These are phyloP conservation scores for Talaromyces sp. DNA, from an alignment of 2,329 filamentous ascomycete species.

Conservation along the genomic window DNA sequence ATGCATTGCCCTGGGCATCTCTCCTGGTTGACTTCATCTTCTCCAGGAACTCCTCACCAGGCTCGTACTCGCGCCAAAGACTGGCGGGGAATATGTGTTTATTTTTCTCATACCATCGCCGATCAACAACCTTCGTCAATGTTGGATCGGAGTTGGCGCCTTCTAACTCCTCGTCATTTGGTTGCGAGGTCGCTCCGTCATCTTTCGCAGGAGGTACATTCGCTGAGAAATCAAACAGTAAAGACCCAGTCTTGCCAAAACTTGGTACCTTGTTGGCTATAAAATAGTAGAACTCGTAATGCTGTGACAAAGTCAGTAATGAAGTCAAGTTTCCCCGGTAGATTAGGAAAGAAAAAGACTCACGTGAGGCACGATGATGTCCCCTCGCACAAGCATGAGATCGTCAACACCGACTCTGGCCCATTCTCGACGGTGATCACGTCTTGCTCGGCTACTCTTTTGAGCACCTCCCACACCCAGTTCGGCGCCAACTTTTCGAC, in stretches of 20 bases:
- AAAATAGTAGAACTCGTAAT: constrained; percentile 97
- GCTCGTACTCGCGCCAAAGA: constrained; percentile 91
- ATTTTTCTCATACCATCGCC: constrained; percentile 93
- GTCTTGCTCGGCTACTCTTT: constrained; percentile 43
- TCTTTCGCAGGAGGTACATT: constrained; percentile 30
- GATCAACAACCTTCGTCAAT: constrained; percentile 88
- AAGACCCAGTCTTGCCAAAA: constrained; percentile 65
- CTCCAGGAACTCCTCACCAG: constrained; percentile 67
- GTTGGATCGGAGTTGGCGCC: constrained; percentile 72
- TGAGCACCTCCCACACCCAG: constrained; percentile 63
- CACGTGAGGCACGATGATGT: constrained; percentile 91
- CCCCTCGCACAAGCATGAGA: constrained; percentile 83
- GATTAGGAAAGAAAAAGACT: constrained; percentile 29
- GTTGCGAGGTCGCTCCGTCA: constrained; percentile 41
- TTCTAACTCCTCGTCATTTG: constrained; percentile 57
- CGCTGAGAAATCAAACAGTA: constrained; percentile 71
- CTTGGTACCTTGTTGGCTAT: constrained; percentile 68
- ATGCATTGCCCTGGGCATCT: constrained; percentile 84
- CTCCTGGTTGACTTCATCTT: constrained; percentile 67
- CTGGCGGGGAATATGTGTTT: constrained; percentile 98
- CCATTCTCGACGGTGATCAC: constrained; percentile 72
- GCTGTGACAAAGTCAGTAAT: constrained; percentile 49
- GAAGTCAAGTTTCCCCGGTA: background rate
- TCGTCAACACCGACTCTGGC: constrained; percentile 92
- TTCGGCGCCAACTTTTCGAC: constrained; percentile 82